Conservation (phyloP, 805 yeast genomes). For the Cyberlindnera maritima region DNA sequence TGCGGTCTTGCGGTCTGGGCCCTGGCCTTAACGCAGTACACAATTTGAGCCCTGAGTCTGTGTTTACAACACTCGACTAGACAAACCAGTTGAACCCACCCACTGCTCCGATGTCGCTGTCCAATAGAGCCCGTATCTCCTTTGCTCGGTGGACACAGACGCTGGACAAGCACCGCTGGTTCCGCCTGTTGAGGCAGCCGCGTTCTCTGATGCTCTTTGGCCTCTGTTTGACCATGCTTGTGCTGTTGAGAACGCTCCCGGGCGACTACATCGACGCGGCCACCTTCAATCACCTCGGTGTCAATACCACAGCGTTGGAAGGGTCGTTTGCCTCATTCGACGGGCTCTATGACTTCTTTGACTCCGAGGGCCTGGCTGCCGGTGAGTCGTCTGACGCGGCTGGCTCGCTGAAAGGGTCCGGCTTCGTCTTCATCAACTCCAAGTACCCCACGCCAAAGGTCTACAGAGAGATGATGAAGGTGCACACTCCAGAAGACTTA, state of each 20-base stretch:
- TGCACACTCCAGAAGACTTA: slow-evolving; percentile 18
- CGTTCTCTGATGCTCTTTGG: slow-evolving; percentile 1
- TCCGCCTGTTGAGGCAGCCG: slow-evolving; percentile 2
- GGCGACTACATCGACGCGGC: background rate
- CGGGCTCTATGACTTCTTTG: slow-evolving; percentile 3
- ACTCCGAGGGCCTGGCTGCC: background rate
- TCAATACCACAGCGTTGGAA: background rate
- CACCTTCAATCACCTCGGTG: background rate
- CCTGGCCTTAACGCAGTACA: too few species aligned
- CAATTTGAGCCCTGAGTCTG: too few species aligned
- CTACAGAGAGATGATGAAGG: slow-evolving; percentile 17
- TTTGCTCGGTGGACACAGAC: background rate
- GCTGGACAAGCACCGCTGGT: slow-evolving; percentile 1
- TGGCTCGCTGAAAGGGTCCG: background rate
- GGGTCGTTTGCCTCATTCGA: slow-evolving; percentile 1
- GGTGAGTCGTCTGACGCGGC: background rate
- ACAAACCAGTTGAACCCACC: too few species aligned
- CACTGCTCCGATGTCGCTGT: slow-evolving; percentile 1
- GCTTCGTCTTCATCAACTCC: slow-evolving; percentile 21
- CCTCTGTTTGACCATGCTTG: background rate
- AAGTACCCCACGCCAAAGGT: slow-evolving; percentile 24
- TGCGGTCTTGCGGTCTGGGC: too few species aligned
- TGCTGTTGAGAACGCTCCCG: background rate
- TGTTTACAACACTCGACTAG: too few species aligned
- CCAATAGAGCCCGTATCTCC: background rate